Evolutionary conservation across 495 filamentous ascomycete genomes (phyloP).

Genomic region (Pseudoneurospora amorphoporcata): DNA sequence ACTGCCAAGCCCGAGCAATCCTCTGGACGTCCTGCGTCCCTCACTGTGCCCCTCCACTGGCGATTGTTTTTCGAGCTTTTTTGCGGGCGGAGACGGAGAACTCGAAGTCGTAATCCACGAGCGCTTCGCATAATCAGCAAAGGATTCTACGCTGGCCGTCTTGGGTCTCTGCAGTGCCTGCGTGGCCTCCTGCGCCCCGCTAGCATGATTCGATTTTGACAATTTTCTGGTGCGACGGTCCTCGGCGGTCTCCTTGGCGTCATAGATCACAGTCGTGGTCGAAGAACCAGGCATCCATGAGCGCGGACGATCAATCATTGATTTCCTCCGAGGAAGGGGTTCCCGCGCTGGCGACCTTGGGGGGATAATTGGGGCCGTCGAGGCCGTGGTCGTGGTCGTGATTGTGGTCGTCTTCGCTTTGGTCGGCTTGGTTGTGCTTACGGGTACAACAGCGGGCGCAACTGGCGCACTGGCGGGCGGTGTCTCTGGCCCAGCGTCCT

Average conservation of each 20-base stretch:
- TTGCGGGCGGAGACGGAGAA: conserved; percentile 46
- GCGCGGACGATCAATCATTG: conserved; percentile 32
- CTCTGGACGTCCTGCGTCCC: background rate
- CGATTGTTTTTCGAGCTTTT: conserved; percentile 17
- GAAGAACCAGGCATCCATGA: conserved; percentile 38
- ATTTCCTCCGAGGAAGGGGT: conserved; percentile 15
- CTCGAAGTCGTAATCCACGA: conserved; percentile 56
- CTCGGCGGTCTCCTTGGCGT: conserved; percentile 1
- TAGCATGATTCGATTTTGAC: conserved; percentile 15
- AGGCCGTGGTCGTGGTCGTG: conserved; percentile 18
- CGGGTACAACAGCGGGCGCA: background rate
- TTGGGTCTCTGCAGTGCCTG: conserved; percentile 20
- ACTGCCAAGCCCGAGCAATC: conserved; percentile 12
- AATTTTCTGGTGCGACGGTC: conserved; percentile 11
- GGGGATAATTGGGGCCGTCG: conserved; percentile 10
- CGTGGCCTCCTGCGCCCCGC: background rate
- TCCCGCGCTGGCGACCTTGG: background rate
- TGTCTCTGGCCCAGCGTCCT: conserved; percentile 13
- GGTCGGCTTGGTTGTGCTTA: conserved; percentile 1
- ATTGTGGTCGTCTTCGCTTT: conserved; percentile 4
- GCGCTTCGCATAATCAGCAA: conserved; percentile 55
- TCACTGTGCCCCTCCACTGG: background rate
- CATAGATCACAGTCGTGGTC: conserved; percentile 17
- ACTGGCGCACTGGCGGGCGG: conserved; percentile 5
- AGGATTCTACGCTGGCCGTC: conserved; percentile 40